A percentile compares a stretch with the other conserved stretches of the same genome.
Conservation (phyloP, 2,329 filamentous ascomycete species). For the Calycina herbarum region DNA sequence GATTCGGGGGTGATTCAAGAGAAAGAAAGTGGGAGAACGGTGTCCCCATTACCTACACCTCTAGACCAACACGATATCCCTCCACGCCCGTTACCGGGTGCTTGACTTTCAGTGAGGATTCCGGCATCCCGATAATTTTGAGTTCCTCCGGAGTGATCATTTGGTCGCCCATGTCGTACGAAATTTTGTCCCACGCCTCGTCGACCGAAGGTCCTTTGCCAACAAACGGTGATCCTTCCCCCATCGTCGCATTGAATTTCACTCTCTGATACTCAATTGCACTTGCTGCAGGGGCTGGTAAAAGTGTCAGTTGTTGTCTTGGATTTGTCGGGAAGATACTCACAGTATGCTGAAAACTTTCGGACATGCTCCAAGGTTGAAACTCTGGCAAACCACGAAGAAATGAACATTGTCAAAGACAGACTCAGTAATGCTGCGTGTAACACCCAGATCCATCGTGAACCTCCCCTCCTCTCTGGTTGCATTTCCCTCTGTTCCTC, state of each 20-base stretch:
- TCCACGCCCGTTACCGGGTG: conserved; percentile 56
- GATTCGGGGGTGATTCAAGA: too few relatives aligned
- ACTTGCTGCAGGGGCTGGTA: conserved; percentile 47
- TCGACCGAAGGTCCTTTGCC: conserved; percentile 58
- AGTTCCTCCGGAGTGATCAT: conserved; percentile 58
- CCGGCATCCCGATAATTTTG: conserved; percentile 51
- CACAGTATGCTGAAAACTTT: conserved; percentile 49
- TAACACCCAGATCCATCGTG: conserved; percentile 34
- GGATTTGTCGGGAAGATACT: conserved; percentile 21
- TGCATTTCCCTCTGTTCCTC: conserved; percentile 22
- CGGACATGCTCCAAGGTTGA: conserved; percentile 36
- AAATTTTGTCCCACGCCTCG: conserved; percentile 56
- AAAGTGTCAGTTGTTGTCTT: conserved; percentile 17
- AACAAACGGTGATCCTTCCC: conserved; percentile 48
- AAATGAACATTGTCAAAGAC: conserved; percentile 32
- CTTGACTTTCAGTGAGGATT: conserved; percentile 53
- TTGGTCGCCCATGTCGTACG: conserved; percentile 52
- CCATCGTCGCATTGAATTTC: conserved; percentile 50
- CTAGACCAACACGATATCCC: conserved; percentile 57
- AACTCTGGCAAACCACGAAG: conserved; percentile 28
- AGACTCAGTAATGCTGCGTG: conserved; percentile 32
- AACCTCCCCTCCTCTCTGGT: conserved; percentile 6
- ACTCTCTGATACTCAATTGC: conserved; percentile 51
- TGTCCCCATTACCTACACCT: conserved; percentile 27
- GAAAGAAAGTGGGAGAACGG: too few relatives aligned